Conservation (phyloP, 176 grass and related monocot genomes). For the Stipa capillata region DNA sequence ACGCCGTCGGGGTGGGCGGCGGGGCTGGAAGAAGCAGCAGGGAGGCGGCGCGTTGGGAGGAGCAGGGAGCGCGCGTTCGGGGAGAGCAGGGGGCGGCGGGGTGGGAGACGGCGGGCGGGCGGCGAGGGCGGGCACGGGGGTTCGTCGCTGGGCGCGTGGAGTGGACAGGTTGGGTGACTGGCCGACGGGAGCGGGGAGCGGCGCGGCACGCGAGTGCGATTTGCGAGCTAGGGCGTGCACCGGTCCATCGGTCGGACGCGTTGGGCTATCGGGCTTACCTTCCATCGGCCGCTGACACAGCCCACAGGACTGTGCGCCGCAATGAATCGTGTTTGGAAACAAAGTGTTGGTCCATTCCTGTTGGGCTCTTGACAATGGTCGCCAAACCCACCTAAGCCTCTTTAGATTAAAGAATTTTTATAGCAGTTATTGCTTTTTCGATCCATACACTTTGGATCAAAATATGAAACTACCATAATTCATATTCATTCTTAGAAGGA, state of each 20-base stretch:
- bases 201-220: background rate
- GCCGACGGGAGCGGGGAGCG: background rate
- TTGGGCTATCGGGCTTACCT: background rate
- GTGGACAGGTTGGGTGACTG: background rate
- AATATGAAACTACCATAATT: no score
- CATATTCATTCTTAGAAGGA: no score
- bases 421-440: no score
- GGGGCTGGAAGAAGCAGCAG: no score
- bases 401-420: no score
- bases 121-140: background rate
- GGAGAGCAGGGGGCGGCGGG: background rate
- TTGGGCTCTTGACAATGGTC: no score
- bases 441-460: no score
- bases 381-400: no score
- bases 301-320: background rate
- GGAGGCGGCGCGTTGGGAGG: no score
- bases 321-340: no score
- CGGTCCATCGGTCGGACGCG: background rate
- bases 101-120: background rate
- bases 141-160: background rate
- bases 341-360: background rate
- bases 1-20: no score
- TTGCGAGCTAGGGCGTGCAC: background rate
- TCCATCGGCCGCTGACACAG: no score
- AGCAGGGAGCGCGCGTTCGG: background rate